A percentile compares a stretch with the other conserved stretches of the same genome.
phyloP scores from a whole-genome alignment of 2,329 filamentous ascomycete species.

The Scedosporium dehoogii region DNA sequence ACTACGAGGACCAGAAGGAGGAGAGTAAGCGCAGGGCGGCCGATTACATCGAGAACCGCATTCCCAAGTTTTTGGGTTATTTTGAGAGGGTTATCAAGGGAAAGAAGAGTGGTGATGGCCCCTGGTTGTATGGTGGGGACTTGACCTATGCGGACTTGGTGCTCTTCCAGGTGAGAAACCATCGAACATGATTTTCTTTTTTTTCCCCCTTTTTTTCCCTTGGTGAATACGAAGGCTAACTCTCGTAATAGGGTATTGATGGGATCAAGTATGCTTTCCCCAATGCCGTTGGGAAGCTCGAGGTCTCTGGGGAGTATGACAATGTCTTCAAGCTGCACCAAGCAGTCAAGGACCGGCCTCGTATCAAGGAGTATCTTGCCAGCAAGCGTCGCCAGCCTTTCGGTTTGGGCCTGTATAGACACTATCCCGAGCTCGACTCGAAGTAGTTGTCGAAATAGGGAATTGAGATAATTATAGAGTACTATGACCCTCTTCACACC shows the following conservation, averaged over 20 bases:
- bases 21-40: conserved; percentile 49
- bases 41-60: conserved; percentile 48
- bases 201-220: too few relatives aligned
- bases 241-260: conserved; percentile 30
- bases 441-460: conserved; percentile 4
- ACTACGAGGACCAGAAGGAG: conserved; percentile 68
- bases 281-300: conserved; percentile 47
- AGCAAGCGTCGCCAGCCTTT: conserved; percentile 56
- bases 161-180: conserved; percentile 52
- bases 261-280: conserved; percentile 60
- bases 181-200: neutral
- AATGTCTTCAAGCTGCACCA: conserved; percentile 56
- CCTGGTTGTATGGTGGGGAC: conserved; percentile 55
- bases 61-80: conserved; percentile 65
- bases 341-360: conserved; percentile 50
- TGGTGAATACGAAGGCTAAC: neutral
- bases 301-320: conserved; percentile 45
- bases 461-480: too few relatives aligned
- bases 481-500: too few relatives aligned
- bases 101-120: conserved; percentile 45
- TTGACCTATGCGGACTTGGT: conserved; percentile 66
- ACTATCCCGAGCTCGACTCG: conserved; percentile 64
- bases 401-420: conserved; percentile 55
- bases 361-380: conserved; percentile 57
- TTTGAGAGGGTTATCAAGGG: conserved; percentile 56